Evolutionary conservation across 495 filamentous ascomycete species (phyloP).

Genomic region (Tuber indicum): DNA sequence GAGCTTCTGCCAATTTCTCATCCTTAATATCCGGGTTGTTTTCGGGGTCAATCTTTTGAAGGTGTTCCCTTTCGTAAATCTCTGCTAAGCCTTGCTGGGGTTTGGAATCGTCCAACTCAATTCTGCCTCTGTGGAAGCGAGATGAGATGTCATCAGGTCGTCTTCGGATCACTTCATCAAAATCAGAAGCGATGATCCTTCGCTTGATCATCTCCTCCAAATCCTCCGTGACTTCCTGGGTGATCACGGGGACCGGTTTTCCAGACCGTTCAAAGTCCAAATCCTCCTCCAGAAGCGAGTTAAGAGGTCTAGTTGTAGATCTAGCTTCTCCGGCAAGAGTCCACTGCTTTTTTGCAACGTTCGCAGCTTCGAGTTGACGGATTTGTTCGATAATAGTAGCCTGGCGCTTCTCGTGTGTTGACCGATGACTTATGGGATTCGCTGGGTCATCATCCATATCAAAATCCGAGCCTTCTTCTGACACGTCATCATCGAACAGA

Average conservation of each 20-base stretch:
- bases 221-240: constrained; percentile 82
- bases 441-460: constrained; percentile 50
- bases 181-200: constrained; percentile 82
- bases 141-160: constrained; percentile 62
- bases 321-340: constrained; percentile 81
- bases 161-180: constrained; percentile 83
- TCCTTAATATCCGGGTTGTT: constrained; percentile 71
- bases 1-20: constrained; percentile 73
- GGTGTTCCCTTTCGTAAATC: constrained; percentile 87
- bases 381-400: constrained; percentile 83
- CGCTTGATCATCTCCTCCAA: constrained; percentile 94
- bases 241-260: constrained; percentile 90
- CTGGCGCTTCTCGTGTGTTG: constrained; percentile 78
- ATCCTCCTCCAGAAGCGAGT: constrained; percentile 90
- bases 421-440: constrained; percentile 55
- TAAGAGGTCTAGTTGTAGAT: constrained; percentile 71
- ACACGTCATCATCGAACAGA: constrained; percentile 69
- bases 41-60: constrained; percentile 67
- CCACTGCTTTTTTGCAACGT: constrained; percentile 88
- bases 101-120: constrained; percentile 84
- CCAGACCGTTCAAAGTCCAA: constrained; percentile 94
- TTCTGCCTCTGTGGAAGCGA: constrained; percentile 55
- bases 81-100: constrained; percentile 80
- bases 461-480: constrained; percentile 28
- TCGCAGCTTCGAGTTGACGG: constrained; percentile 76